Percentiles rank a stretch among this genome's conserved stretches.
These are phyloP conservation scores for Bryum argenteum DNA, from an alignment of 225 moss, liverwort and hornwort genomes.

Conservation along the genomic window DNA sequence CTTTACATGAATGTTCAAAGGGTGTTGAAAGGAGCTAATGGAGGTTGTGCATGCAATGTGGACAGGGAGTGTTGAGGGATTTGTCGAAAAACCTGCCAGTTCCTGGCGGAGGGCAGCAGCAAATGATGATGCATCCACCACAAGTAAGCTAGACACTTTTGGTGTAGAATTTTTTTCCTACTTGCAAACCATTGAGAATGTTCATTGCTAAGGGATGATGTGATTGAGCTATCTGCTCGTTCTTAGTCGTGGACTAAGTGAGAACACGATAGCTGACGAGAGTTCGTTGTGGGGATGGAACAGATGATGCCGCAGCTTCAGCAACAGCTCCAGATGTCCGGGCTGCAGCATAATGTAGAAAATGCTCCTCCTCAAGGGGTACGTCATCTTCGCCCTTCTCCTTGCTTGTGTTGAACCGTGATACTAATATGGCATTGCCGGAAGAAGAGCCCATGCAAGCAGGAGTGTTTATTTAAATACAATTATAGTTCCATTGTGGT, in stretches of 20 bases:
- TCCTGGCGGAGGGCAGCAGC: conserved; percentile 68
- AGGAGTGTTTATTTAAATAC: too few relatives aligned
- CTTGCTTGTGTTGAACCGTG: too few relatives aligned
- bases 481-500: too few relatives aligned
- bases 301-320: conserved; percentile 80
- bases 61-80: conserved; percentile 80
- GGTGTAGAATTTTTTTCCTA: neutral
- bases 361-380: conserved; percentile 66
- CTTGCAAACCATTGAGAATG: neutral
- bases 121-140: conserved; percentile 72
- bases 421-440: too few relatives aligned
- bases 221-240: neutral
- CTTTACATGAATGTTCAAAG: too few relatives aligned
- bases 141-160: conserved; percentile 50
- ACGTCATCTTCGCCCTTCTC: conserved; percentile 9
- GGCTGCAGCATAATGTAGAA: conserved; percentile 75
- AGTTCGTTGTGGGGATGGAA: conserved; percentile 27
- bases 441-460: too few relatives aligned
- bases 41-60: neutral
- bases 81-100: conserved; percentile 75
- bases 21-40: conserved; percentile 8
- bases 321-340: conserved; percentile 60
- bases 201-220: neutral
- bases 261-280: conserved; percentile 24
- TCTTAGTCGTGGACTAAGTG: neutral